These are phyloP conservation scores for Fraxinus floribunda DNA, from an alignment of 305 asterid species.

Conservation along the genomic window DNA sequence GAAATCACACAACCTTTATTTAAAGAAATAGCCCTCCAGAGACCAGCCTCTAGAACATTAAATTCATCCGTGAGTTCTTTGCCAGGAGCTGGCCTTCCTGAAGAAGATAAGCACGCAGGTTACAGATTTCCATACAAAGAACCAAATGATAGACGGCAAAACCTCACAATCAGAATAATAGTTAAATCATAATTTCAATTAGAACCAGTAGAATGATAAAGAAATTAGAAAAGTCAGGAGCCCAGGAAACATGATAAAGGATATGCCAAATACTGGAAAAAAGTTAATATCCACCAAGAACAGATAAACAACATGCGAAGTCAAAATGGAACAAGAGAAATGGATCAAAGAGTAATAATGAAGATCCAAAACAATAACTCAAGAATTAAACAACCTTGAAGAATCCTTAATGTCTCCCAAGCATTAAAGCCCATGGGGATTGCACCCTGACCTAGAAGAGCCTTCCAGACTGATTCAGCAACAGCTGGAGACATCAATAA, in stretches of 20 bases:
- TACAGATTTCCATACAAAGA: not conserved
- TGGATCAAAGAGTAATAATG: constrained; percentile 2
- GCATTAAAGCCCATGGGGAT: constrained; percentile 69
- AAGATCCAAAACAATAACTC: not conserved
- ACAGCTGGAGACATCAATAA: constrained; percentile 69
- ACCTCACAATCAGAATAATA: constrained; percentile 5
- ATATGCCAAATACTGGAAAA: not conserved
- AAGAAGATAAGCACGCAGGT: constrained; percentile 29
- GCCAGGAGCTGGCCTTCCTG: constrained; percentile 94
- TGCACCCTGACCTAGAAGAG: constrained; percentile 72
- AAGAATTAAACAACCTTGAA: constrained; percentile 58
- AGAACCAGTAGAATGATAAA: constrained; percentile 17
- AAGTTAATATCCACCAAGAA: constrained; percentile 3
- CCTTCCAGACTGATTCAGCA: constrained; percentile 63
- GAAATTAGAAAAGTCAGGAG: constrained; percentile 18
- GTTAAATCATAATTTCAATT: not conserved
- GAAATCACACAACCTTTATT: constrained; percentile 55
- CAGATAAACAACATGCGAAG: not conserved
- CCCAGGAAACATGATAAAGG: constrained; percentile 5
- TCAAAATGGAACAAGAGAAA: constrained; percentile 10
- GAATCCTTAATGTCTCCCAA: constrained; percentile 88
- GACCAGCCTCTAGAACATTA: constrained; percentile 91
- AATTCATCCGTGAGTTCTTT: constrained; percentile 86
- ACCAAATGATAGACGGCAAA: not conserved
- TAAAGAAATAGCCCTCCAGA: constrained; percentile 87